Base-by-base conservation (phyloP, 2,329 filamentous ascomycete species). In the Penicillium crustosum region DNA sequence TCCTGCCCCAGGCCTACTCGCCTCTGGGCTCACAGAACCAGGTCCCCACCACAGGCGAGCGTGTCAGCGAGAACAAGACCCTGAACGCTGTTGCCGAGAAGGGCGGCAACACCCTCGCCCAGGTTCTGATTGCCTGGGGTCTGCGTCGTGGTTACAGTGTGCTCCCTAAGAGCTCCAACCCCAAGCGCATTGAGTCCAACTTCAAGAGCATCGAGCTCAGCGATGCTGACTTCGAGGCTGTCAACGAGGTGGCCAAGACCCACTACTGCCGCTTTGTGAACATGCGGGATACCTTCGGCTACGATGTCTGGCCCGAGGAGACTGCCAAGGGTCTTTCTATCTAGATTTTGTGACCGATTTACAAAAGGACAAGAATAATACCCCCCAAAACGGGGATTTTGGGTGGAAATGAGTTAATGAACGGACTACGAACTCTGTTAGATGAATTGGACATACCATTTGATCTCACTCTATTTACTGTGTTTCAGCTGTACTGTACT, bases 241-340 rank as follows among this genome's bases (percentile, higher is more conserved):
- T 89, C 53, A 82, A 88, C 74, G 69, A 79, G 60, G 87, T 90
- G 8, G 86, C 87, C 1, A 80, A 84, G 70, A 85, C 85, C 36
- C 81, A 88, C 51, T 85, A 89, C 73, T 84, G 82, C 27, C 84
- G 89, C 38, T 91, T 91, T 68, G 88, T 91, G 58, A 90, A 91
- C 78, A 91, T 91, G 88, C 91, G 89, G 81, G 88, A 90, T 63
- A 89, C 86, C 1, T 91, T 91, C 73, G 89, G 89, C 7, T 89
- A 89, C 71, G 81, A 91, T 66, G 83, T 90, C 49, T 88, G 85
- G 86, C 81, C 85, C 0, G 83, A 86, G 68, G 84, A 87, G 77
- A 68, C 68, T 33, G 70, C 70, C 45, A 64, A 68, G 59, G 65
- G 74, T 60, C 35, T 74, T 29, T 71, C 71, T 52, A 69, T 66